Base-by-base conservation (phyloP, 495 filamentous ascomycete species). In the Entonaema liquescens region DNA sequence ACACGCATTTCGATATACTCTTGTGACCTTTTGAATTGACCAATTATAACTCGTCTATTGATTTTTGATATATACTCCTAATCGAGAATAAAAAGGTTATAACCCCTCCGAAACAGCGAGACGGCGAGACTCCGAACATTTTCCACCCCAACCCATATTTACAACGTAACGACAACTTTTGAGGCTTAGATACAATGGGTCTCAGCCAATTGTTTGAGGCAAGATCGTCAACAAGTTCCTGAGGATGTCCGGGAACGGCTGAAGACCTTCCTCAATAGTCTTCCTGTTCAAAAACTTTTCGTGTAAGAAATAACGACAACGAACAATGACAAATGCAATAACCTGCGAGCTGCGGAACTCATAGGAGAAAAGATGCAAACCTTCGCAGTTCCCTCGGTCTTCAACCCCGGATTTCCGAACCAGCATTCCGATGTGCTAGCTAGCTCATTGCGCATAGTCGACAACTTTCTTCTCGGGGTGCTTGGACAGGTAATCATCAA, bases 101-200 rank as follows among this genome's bases (percentile, higher is more conserved):
- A 28, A 36, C n/a, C 13, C 68, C 40, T 29, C 68, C 53, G 68
- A 71, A 53, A 71, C 40, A 29, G 62, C 59, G 68, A 71, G 59
- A 71, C 40, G 36, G 62, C 59, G 68, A 71, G 44, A 71, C 33
- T 33, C 68, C 68, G 62, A 71, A 31, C 35, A 53, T 65, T 60
- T 59, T 29, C 58, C 68, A 67, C 21, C 53, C 33, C 17, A 33
- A 11, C n/a, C 5, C 15, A 54, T 42, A 7, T 35, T 49, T 28
- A 40, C 47, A 52, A 56, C 29, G 33, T 25, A 54, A 55, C 26
- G 9, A 47, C 29, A 44, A 54, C 55, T 33, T 23, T 12, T 9
- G 2, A 62, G 15, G 1, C n/a, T 15, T 17, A 25, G 5, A 35
- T 38, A 38, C 11, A 9, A 21, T 23, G 13, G 2, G 15, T 60